Base-by-base conservation (phyloP, 1,284 basidiomycete species). In the Jaminaea rosea region DNA sequence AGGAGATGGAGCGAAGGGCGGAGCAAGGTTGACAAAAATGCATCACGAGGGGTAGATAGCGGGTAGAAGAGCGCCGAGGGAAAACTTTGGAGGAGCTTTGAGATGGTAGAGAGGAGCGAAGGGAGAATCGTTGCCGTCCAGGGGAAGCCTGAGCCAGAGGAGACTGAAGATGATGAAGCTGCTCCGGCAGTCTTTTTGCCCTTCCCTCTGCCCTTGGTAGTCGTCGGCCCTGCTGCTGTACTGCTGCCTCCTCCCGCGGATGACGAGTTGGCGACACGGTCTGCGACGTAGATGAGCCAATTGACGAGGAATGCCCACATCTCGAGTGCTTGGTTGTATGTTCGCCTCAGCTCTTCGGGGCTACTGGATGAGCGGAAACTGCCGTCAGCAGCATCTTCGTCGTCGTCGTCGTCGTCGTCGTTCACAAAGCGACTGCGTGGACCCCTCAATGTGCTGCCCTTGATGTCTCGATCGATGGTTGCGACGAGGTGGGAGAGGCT, bases 1-100 rank as follows among this genome's bases (percentile, higher is more conserved):
- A 83, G 83, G 51, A 96, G 79, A 61, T 87, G 83, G 69, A 92
- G 92, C 0, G 86, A 88, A 0, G 93, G 92, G 3, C 67, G 62
- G 37, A 73, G 48, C 26, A 69, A 72, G n/a, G 62, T 62, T 0
- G 69, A 67, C 6, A 73, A 52, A 34, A 68, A 66, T 3, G 69
- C 60, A 47, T 73, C 71, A 32, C 69, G 56, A 8, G 68, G 55
- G 13, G 64, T 58, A 6, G 68, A n/a, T 8, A 50, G 28, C 3
- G 53, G 53, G 32, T 55, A 55, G 27, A 55, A 32, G 13, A 52
- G 44, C 15, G 52, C 32, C 26, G 51, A 50, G 17, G 50, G 39
- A 24, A 42, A 42, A 7, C 13, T 23, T 11, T 42, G 62, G 1
- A 70, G 55, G 5, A 62, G 60, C 24, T 63, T 62, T 45, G 56